Evolutionary conservation across 306 rosid species (phyloP).

Genomic region (Aeschynomene evenia): DNA sequence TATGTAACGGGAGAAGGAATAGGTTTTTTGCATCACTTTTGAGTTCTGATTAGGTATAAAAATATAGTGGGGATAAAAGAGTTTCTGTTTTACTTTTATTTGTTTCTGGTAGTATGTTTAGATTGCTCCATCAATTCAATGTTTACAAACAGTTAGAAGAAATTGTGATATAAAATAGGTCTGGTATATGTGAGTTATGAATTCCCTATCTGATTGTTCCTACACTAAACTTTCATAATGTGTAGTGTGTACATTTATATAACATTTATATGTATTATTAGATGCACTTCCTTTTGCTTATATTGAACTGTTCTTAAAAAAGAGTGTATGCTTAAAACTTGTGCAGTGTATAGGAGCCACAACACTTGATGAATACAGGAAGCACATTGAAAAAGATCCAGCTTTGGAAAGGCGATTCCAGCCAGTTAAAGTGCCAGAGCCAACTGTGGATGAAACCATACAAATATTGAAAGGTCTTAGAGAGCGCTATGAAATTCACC

Average conservation of each 20-base stretch:
- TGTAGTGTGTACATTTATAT: too few relatives aligned
- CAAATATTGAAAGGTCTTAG: conserved; percentile 85
- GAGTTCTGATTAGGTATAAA: background rate
- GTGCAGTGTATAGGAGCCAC: conserved; percentile 97
- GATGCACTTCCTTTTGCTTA: background rate
- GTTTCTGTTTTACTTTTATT: conserved; percentile 9
- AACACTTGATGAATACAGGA: conserved; percentile 91
- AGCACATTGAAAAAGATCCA: conserved; percentile 94
- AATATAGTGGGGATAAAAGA: background rate
- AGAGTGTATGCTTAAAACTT: conserved; percentile 14
- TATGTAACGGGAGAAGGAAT: background rate
- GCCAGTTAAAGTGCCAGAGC: conserved; percentile 95
- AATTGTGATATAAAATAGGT: background rate
- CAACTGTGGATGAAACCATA: conserved; percentile 85
- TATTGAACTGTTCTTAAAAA: background rate
- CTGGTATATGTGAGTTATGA: background rate
- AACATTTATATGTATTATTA: background rate
- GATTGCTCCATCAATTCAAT: background rate
- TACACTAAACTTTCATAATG: background rate
- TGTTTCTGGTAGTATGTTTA: background rate
- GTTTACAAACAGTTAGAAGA: background rate
- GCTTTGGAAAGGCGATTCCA: conserved; percentile 94
- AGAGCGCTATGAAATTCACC: conserved; percentile 93
- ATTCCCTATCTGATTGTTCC: background rate
- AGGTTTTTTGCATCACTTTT: background rate